These are phyloP conservation scores for Lasiodiplodia citricola DNA, from an alignment of 2,329 filamentous ascomycete species.

Conservation along the genomic window DNA sequence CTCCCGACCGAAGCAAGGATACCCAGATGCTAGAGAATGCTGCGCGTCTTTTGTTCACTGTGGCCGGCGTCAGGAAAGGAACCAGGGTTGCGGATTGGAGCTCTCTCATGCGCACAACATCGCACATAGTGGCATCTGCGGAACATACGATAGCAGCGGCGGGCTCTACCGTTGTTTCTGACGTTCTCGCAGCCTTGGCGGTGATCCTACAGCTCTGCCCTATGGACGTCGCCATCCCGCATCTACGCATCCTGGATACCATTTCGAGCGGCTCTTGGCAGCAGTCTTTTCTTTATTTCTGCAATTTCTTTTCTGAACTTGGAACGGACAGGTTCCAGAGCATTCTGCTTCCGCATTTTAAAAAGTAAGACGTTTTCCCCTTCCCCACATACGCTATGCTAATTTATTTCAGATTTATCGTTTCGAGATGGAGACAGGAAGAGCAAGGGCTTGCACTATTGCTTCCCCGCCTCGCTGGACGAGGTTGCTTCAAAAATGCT, in stretches of 20 bases:
- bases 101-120: slow-evolving; percentile 58
- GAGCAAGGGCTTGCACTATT: slow-evolving; percentile 38
- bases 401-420: slow-evolving; percentile 67
- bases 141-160: slow-evolving; percentile 28
- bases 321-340: slow-evolving; percentile 76
- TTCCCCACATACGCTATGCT: slow-evolving; percentile 25
- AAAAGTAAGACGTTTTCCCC: slow-evolving; percentile 60
- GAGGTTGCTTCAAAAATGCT: slow-evolving; percentile 16
- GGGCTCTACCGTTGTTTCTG: slow-evolving; percentile 9
- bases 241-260: slow-evolving; percentile 67
- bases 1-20: not conserved
- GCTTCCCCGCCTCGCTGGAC: slow-evolving; percentile 35
- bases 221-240: slow-evolving; percentile 77
- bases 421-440: slow-evolving; percentile 46
- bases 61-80: slow-evolving; percentile 82
- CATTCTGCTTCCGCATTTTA: slow-evolving; percentile 80
- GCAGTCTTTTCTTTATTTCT: slow-evolving; percentile 82
- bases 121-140: slow-evolving; percentile 37
- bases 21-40: slow-evolving; percentile 32
- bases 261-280: slow-evolving; percentile 71
- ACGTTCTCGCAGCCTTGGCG: slow-evolving; percentile 57
- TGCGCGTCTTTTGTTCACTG: slow-evolving; percentile 65
- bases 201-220: slow-evolving; percentile 77
- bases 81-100: slow-evolving; percentile 76
- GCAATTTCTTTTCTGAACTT: slow-evolving; percentile 77